Percentiles rank a stretch among this genome's conserved stretches.
Conservation (phyloP, 2,329 filamentous ascomycete species). For the Raffaelea ambrosiae region DNA sequence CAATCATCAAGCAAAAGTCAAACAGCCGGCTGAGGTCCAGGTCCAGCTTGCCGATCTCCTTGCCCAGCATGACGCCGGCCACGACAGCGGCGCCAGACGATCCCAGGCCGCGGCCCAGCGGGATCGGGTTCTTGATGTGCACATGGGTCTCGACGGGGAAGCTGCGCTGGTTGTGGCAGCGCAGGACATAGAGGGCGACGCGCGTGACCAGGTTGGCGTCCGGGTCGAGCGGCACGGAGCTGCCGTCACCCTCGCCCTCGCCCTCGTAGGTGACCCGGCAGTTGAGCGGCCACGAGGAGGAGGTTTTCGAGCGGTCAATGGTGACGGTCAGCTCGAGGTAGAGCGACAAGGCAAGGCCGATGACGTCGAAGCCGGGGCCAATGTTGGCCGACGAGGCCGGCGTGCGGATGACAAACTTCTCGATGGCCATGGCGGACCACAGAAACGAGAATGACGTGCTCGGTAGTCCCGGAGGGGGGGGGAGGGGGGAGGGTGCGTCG, state of each 20-base stretch:
- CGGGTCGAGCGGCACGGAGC: constrained; percentile 66
- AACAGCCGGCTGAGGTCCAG: constrained; percentile 76
- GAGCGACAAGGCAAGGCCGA: constrained; percentile 86
- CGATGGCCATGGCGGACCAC: constrained; percentile 17
- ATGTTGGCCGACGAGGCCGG: constrained; percentile 97
- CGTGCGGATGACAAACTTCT: constrained; percentile 65
- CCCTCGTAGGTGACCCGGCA: constrained; percentile 90
- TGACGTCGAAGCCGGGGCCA: constrained; percentile 94
- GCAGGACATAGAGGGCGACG: constrained; percentile 86
- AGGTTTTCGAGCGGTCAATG: constrained; percentile 49
- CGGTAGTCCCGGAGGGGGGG: too few relatives aligned
- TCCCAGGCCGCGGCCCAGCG: constrained; percentile 84
- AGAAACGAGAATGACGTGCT: too few relatives aligned
- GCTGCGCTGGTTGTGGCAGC: constrained; percentile 77
- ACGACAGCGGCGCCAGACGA: constrained; percentile 94
- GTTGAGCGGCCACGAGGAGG: constrained; percentile 61
- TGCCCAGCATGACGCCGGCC: constrained; percentile 86
- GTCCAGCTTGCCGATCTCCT: constrained; percentile 73
- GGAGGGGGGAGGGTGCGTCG: too few relatives aligned
- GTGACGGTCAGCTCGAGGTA: constrained; percentile 86
- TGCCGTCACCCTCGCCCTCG: constrained; percentile 51
- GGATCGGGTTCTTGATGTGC: constrained; percentile 93
- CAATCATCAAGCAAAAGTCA: constrained; percentile 97
- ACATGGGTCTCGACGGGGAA: constrained; percentile 85
- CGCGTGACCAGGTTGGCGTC: constrained; percentile 89